Evolutionary conservation across 345 rosid genomes (phyloP), one percentile per base, ranked within the genome.

Genomic region (Turnera subulata): DNA sequence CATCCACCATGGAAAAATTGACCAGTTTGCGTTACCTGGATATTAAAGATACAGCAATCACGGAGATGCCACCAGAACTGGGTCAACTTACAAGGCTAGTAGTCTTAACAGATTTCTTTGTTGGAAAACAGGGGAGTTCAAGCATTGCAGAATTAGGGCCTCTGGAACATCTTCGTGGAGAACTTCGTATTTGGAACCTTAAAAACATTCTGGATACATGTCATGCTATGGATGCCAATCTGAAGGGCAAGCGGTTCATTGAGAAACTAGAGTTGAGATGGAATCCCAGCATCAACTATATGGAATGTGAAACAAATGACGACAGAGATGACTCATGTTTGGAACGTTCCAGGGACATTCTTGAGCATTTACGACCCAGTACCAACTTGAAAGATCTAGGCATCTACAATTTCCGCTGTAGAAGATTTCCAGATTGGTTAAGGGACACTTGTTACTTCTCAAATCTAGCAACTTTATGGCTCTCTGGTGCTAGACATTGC

Each of bases 21-120:
- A 43, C 40, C 46, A 60, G 50, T 37, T 49, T 60, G 50, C 55
- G 32, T 18, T 48, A 60, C 50, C 64, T 60, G 1, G 20, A 50
- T 16, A 29, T 60, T 1, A 17, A 18, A 26, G 1, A 2, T 4
- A 11, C 39, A 10, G n/a, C 15, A 15, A 13, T n/a, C n/a, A n/a
- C n/a, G n/a, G n/a, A 15, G 19, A 50, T 60, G 56, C 47, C 64
- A 11, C 11, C 32, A 12, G 18, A 42, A 1, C 23, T 50, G 26
- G 45, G 22, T 37, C 23, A 20, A 8, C 24, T 49, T n/a, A 38
- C 40, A 6, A 37, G 19, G 42, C 46, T 50, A 10, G 25, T 49
- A 38, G 39, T 18, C 4, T 50, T 61, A 12, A 6, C 56, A 2
- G 21, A 40, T 2, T 61, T 61, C 26, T 11, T 50, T 23, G n/a